Base-by-base conservation (phyloP, 306 rosid genomes). In the Ammopiptanthus mongolicus region DNA sequence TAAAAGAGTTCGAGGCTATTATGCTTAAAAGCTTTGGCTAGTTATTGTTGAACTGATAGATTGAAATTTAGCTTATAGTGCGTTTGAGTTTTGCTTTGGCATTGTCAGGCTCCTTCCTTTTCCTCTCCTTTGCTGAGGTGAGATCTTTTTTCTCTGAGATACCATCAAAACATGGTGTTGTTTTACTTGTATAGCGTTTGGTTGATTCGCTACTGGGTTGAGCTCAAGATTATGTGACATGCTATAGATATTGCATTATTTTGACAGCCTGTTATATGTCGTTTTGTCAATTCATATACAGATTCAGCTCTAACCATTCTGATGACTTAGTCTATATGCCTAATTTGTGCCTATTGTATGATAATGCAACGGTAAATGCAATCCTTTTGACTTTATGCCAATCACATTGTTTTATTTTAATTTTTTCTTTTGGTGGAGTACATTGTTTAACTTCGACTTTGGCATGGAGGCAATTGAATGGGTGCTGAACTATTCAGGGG, bases 31-130 rank as follows among this genome's bases (percentile, higher is more conserved):
- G 56, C 69, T 33, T 42, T 76, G 64, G 79, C 74, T 61, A 44
- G 80, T 80, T 21, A 22, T 64, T 71, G 51, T 55, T 53, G 23
- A 58, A 57, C 14, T 76, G 50, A 75, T 80, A 14, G 56, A 71
- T 28, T 65, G 39, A 55, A 73, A 44, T 60, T 65, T 77, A 68
- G 69, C 65, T 76, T 23, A 67, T 85, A 55, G 80, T 61, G 44
- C 58, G 55, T 67, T 42, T 68, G 59, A 79, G 57, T 67, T 72
- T 73, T 73, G 67, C 64, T 83, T 60, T 65, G 78, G 68, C 82
- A 76, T 71, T 84, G 66, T 72, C 83, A 37, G 83, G 78, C 75
- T 56, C 53, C 76, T 67, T 50, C 76, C 73, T 36, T 50, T 59
- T 21, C 37, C 60, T 61, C 59, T 55, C 80, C 47, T 70, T 53